These are phyloP conservation scores for Nowakowskiella sp. DNA, from an alignment of 192 early-diverging fungal species.

Conservation along the genomic window DNA sequence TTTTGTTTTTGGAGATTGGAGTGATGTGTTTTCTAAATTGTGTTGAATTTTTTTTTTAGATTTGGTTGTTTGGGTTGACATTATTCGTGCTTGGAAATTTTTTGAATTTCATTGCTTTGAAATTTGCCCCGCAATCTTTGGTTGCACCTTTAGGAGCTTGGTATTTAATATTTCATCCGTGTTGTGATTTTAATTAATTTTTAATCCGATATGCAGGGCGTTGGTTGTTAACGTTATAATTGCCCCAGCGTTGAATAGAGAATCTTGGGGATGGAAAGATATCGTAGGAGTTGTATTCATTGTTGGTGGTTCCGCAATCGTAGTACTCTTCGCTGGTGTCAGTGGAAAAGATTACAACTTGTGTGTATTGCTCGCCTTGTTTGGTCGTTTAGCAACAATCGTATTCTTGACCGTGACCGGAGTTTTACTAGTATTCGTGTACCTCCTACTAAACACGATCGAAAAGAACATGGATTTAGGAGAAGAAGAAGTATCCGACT, in stretches of 20 bases:
- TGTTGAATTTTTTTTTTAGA: slow-evolving; percentile 32
- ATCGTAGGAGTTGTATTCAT: slow-evolving; percentile 66
- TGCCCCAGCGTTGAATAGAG: slow-evolving; percentile 68
- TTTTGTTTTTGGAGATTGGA: slow-evolving; percentile 20
- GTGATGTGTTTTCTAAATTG: slow-evolving; percentile 31
- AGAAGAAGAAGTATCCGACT: slow-evolving; percentile 1
- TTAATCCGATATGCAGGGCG: too few relatives aligned
- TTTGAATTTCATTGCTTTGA: slow-evolving; percentile 62
- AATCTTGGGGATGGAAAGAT: slow-evolving; percentile 58
- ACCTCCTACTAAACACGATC: slow-evolving; percentile 46
- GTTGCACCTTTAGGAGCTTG: slow-evolving; percentile 70
- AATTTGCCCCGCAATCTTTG: slow-evolving; percentile 76
- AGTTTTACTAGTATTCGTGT: slow-evolving; percentile 45
- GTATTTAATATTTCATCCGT: too few relatives aligned
- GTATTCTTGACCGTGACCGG: slow-evolving; percentile 54
- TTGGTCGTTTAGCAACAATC: slow-evolving; percentile 54
- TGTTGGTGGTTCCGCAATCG: slow-evolving; percentile 61
- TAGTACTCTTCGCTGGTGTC: slow-evolving; percentile 57
- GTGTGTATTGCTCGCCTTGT: slow-evolving; percentile 62
- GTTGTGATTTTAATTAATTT: too few relatives aligned
- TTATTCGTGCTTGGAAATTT: slow-evolving; percentile 67
- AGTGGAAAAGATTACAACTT: slow-evolving; percentile 55
- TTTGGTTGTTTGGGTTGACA: slow-evolving; percentile 61
- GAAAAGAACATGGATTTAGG: slow-evolving; percentile 36
- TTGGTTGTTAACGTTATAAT: slow-evolving; percentile 74